Evolutionary conservation across 345 rosid species (phyloP), one percentile per base, ranked within the genome.

Genomic region (Xanthoceras sorbifolium): DNA sequence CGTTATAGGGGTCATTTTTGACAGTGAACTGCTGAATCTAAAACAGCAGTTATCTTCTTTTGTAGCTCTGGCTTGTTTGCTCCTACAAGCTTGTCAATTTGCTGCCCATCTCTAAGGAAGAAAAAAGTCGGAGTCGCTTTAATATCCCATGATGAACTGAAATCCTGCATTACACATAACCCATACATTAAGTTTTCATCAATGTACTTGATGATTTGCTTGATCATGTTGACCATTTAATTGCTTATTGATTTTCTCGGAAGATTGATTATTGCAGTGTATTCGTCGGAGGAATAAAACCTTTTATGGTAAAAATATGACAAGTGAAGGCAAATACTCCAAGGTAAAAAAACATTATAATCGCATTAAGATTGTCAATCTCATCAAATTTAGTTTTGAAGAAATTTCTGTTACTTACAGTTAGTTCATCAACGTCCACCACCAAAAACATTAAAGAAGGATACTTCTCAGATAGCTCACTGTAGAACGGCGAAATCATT

Each of bases 51-150:
- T 28, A 89, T 74, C 87, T 90, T 94, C 86, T 87, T 92, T 83
- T 85, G 88, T 60, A 94, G 85, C 89, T 92, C 97, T 9, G 91
- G 89, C 82, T 87, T 94, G 92, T 94, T 89, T 12, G 94, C 96
- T 59, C 98, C 98, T 0, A 94, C 96, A 75, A 94, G 94, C 81
- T 91, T 94, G 77, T 92, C 97, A 64, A 87, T 71, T 84, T 91
- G 92, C 60, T 87, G 76, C 74, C 97, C 97, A 62, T 92, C 89
- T 88, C 85, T 92, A n/a, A 92, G 90, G 70, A 94, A 92, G 89
- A 90, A 91, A 86, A 94, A 91, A 1, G 98, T 92, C 0, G 98
- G 98, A 38, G 98, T 94, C 1, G 97, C 97, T 81, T 91, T 92
- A 28, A 94, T 89, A 72, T 92, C 98, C 94, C 92, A 92, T 22